These are phyloP conservation scores for Serendipita vermifera DNA, from an alignment of 768 basidiomycete genomes.

Conservation along the genomic window DNA sequence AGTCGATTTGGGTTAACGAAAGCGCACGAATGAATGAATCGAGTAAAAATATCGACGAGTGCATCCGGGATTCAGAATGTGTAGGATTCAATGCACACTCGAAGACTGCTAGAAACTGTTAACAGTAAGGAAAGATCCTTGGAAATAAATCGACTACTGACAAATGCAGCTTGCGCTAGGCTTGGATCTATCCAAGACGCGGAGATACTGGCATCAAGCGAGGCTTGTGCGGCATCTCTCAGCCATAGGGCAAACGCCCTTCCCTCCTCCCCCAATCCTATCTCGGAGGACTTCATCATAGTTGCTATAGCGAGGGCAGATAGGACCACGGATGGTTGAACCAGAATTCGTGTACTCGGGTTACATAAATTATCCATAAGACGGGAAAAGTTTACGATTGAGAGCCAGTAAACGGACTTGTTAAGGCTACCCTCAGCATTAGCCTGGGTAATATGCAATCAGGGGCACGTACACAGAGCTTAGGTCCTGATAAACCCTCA, in stretches of 20 bases:
- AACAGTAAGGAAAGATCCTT: background rate
- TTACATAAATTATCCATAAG: constrained; percentile 41
- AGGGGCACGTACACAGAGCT: constrained; percentile 36
- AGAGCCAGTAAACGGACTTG: constrained; percentile 52
- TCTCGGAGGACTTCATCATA: constrained; percentile 59
- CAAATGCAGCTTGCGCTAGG: constrained; percentile 62
- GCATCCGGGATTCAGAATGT: constrained; percentile 42
- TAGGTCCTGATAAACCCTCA: constrained; percentile 37
- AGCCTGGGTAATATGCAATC: no score
- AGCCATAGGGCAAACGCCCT: constrained; percentile 45
- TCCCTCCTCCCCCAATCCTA: constrained; percentile 42
- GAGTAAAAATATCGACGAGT: constrained; percentile 40
- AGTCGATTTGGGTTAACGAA: constrained; percentile 44
- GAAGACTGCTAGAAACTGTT: constrained; percentile 60
- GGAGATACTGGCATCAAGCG: constrained; percentile 39
- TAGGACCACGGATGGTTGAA: constrained; percentile 61
- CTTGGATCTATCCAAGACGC: constrained; percentile 44
- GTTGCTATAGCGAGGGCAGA: constrained; percentile 56
- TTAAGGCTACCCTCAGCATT: constrained; percentile 44
- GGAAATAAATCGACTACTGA: constrained; percentile 24
- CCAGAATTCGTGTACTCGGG: constrained; percentile 37
- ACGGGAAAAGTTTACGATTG: constrained; percentile 46
- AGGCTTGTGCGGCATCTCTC: constrained; percentile 41
- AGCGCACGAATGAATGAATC: constrained; percentile 52
- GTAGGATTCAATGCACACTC: constrained; percentile 62